Percentiles rank a stretch among this genome's conserved stretches.
These are phyloP conservation scores for Elsinoe perseae DNA, from an alignment of 2,329 filamentous ascomycete species.

Conservation along the genomic window DNA sequence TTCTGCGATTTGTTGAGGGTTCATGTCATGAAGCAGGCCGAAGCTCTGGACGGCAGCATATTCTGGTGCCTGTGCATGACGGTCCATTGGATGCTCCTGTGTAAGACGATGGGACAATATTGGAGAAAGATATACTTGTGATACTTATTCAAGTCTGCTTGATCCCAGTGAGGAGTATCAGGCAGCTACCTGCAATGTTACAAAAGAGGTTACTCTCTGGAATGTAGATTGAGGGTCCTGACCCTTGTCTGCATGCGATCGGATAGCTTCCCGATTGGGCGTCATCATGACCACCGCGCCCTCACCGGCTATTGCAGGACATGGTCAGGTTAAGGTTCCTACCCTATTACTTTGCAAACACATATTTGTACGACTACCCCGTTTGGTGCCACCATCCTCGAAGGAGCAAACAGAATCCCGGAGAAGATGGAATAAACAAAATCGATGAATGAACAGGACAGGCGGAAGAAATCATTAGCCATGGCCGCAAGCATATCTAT, in stretches of 20 bases:
- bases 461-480: neutral
- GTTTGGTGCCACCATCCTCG: neutral
- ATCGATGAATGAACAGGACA: neutral
- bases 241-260: neutral
- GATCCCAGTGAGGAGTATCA: too few species aligned
- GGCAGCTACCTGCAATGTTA: too few species aligned
- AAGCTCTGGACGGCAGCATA: too few species aligned
- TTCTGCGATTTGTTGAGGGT: too few species aligned
- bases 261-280: conserved; percentile 7
- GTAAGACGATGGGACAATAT: too few species aligned
- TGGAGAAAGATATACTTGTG: too few species aligned
- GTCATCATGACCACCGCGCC: neutral
- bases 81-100: too few species aligned
- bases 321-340: neutral
- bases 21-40: too few species aligned
- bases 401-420: conserved; percentile 5
- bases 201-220: too few species aligned
- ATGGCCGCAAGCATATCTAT: conserved; percentile 13
- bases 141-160: too few species aligned
- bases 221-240: neutral
- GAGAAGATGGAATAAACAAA: neutral
- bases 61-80: too few species aligned
- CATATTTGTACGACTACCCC: neutral
- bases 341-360: neutral
- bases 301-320: conserved; percentile 6